These are phyloP conservation scores for Aspergillus quadrilineatus DNA, from an alignment of 2,329 filamentous ascomycete species.

Conservation along the genomic window DNA sequence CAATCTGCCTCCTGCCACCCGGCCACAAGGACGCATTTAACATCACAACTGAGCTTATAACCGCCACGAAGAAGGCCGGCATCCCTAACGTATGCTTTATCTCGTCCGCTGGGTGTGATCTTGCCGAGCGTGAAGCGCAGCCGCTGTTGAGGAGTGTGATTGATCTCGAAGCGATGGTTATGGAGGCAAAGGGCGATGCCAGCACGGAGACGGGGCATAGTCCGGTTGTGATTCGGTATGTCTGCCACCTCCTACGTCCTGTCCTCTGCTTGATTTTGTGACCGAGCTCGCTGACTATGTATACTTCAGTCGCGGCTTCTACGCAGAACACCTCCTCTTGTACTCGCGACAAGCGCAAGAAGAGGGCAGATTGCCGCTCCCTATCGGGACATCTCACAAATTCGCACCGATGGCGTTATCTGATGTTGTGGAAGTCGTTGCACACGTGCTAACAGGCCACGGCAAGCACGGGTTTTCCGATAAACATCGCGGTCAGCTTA, in stretches of 20 bases:
- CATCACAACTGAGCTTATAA: slow-evolving; percentile 47
- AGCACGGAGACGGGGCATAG: slow-evolving; percentile 42
- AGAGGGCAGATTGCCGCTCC: slow-evolving; percentile 48
- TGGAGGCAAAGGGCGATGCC: slow-evolving; percentile 48
- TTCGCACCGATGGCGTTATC: slow-evolving; percentile 51
- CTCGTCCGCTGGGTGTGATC: slow-evolving; percentile 51
- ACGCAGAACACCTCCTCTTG: slow-evolving; percentile 53
- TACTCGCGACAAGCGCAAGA: slow-evolving; percentile 49
- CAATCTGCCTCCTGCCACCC: slow-evolving; percentile 52
- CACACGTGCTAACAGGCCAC: slow-evolving; percentile 50
- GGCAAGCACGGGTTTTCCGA: slow-evolving; percentile 53
- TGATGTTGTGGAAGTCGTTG: slow-evolving; percentile 51
- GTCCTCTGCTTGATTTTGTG: neutral
- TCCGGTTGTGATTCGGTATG: slow-evolving; percentile 47
- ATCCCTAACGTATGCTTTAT: slow-evolving; percentile 50
- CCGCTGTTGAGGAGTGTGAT: slow-evolving; percentile 54
- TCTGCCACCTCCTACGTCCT: neutral
- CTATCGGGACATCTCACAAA: slow-evolving; percentile 50
- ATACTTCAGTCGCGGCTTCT: slow-evolving; percentile 48
- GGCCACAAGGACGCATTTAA: slow-evolving; percentile 49
- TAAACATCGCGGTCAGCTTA: slow-evolving; percentile 53
- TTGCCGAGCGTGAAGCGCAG: slow-evolving; percentile 51
- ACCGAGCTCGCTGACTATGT: neutral
- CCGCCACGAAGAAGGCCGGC: slow-evolving; percentile 47
- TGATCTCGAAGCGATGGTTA: slow-evolving; percentile 47